These are phyloP conservation scores for Flaveria trinervia DNA, from an alignment of 129 eudicot genomes.

Conservation along the genomic window DNA sequence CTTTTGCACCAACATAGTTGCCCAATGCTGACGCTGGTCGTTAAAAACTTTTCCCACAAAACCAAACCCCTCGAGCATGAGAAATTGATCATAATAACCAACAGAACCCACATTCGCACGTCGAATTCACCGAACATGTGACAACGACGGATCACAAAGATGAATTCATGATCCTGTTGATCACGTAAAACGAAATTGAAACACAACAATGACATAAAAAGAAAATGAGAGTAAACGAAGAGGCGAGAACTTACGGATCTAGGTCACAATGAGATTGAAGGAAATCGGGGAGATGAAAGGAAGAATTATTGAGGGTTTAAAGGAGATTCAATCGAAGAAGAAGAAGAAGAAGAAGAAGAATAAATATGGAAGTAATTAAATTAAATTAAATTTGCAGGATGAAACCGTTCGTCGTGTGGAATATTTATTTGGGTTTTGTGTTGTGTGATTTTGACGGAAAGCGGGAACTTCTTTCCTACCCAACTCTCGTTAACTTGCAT, in stretches of 20 bases:
- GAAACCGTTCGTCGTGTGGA: slow-evolving; percentile 34
- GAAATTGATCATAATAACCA: not conserved
- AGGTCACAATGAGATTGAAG: slow-evolving; percentile 10
- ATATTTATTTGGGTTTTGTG: slow-evolving; percentile 21
- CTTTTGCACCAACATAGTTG: not conserved
- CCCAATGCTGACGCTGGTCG: not conserved
- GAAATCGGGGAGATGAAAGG: slow-evolving; percentile 13
- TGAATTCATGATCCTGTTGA: not conserved
- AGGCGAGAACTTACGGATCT: slow-evolving; percentile 43
- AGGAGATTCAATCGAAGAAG: slow-evolving; percentile 27
- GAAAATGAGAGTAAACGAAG: slow-evolving; percentile 24
- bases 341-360: slow-evolving; percentile 14
- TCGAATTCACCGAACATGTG: not conserved
- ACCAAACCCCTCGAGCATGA: slow-evolving; percentile 21
- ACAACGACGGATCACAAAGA: not conserved
- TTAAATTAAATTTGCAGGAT: slow-evolving; percentile 16
- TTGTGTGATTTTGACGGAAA: slow-evolving; percentile 36
- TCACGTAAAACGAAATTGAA: slow-evolving; percentile 18
- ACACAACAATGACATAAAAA: slow-evolving; percentile 6
- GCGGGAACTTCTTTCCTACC: slow-evolving; percentile 56
- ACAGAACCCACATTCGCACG: slow-evolving; percentile 5
- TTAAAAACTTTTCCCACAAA: slow-evolving; percentile 1
- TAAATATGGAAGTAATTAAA: slow-evolving; percentile 23
- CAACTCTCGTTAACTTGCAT: too few relatives aligned
- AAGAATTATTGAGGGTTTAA: slow-evolving; percentile 34